Base-by-base conservation (phyloP, 179 eudicot species). In the Drosera spatulata region DNA sequence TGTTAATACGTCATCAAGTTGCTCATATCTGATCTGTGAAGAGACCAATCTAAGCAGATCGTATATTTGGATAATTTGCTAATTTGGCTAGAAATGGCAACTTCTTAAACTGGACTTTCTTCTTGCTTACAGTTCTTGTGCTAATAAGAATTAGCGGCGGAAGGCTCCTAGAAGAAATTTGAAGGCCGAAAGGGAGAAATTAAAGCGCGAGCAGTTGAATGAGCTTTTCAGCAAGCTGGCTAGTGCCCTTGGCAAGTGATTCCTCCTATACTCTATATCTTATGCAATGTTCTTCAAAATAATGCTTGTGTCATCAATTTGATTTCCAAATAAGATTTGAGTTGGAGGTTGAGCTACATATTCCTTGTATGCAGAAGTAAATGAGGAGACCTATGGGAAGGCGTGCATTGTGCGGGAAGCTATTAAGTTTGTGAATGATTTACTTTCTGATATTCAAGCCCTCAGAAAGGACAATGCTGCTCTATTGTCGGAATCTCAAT, bases 111-210 rank as follows among this genome's bases (percentile, higher is more conserved):
- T 22, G 33, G 33, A 22, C 41, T 55, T 15, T 40, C 64, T 3
- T 68, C 66, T n/a, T n/a, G 62, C 63, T 55, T 74, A 52, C 82
- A 88, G 95, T 60, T 63, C 74, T 56, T 66, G 59, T 13, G 60
- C 75, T 47, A 71, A 58, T 63, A 80, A 80, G 75, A 84, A 69
- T 72, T 80, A 72, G 67, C 75, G 66, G 6, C 68, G 72, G 38
- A 85, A 73, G 68, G 73, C 67, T 64, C 88, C 97, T 2, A 84
- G 71, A 79, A 80, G 75, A 66, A 47, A 80, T 60, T 61, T 82
- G 74, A 89, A 86, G 75, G 85, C 97, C 41, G 95, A 89, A 75
- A 80, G 95, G 63, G 97, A 89, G 69, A 89, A 74, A 58, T 43
- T 84, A 73, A 89, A 89, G 74, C 91, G 95, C 41, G 97, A 89